Conservation (phyloP, 2,329 filamentous ascomycete genomes). For the Cytospora paraplurivora region DNA sequence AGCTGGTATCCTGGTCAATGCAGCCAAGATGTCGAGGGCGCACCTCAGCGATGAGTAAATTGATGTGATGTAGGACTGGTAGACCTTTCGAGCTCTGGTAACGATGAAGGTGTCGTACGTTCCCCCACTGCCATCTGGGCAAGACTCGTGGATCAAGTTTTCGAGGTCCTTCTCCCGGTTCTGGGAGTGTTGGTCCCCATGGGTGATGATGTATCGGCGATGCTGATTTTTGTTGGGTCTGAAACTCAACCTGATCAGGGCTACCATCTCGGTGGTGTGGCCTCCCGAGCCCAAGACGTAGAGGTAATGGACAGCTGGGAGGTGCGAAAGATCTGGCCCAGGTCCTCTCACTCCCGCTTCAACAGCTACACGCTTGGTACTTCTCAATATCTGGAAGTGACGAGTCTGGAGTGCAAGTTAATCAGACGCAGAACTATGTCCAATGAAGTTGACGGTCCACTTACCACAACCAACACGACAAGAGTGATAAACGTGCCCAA, state of each 20-base stretch:
- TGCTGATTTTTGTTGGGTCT: constrained; percentile 56
- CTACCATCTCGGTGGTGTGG: constrained; percentile 92
- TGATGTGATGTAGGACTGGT: constrained; percentile 76
- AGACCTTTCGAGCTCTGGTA: constrained; percentile 75
- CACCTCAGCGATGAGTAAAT: constrained; percentile 69
- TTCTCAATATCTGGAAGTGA: constrained; percentile 6
- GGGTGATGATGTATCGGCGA: constrained; percentile 80
- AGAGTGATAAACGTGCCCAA: constrained; percentile 5
- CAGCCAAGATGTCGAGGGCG: constrained; percentile 61
- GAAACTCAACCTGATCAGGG: constrained; percentile 69
- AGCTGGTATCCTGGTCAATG: constrained; percentile 46
- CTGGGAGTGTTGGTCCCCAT: constrained; percentile 73
- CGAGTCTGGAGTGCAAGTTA: constrained; percentile 6
- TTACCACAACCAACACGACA: constrained; percentile 7
- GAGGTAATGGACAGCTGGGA: constrained; percentile 59
- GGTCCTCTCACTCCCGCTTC: constrained; percentile 15
- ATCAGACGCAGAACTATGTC: not conserved
- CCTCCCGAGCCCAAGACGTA: constrained; percentile 90
- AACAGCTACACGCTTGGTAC: constrained; percentile 14
- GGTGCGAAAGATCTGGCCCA: constrained; percentile 26
- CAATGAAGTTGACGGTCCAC: not conserved
- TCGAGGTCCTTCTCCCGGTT: constrained; percentile 67
- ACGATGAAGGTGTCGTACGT: constrained; percentile 69
- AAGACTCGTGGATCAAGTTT: constrained; percentile 42
- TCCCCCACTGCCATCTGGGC: constrained; percentile 41